Percentiles rank a stretch among this genome's conserved stretches.
Evolutionary conservation across 805 yeast species (phyloP).

Genomic region (Candida schatavii): DNA sequence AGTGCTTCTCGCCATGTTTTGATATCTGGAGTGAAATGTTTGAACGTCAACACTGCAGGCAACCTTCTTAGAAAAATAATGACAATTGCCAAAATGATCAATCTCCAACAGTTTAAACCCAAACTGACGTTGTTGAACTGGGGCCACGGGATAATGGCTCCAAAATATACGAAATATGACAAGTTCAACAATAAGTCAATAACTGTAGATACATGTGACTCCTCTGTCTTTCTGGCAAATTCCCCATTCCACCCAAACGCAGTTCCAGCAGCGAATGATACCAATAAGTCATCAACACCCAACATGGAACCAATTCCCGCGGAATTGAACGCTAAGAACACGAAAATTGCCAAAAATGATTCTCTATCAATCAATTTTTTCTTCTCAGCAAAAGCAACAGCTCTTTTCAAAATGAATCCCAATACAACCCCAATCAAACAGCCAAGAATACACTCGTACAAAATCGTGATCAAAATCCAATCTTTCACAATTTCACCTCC

Average conservation of each 20-base stretch:
- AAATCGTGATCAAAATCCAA: slow-evolving; percentile 72
- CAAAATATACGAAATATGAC: slow-evolving; percentile 85
- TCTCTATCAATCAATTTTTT: slow-evolving; percentile 77
- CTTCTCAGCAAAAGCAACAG: slow-evolving; percentile 71
- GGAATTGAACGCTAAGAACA: slow-evolving; percentile 76
- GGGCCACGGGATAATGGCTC: slow-evolving; percentile 88
- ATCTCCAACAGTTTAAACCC: slow-evolving; percentile 77
- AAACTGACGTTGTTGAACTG: slow-evolving; percentile 59
- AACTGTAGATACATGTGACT: slow-evolving; percentile 84
- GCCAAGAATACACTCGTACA: slow-evolving; percentile 83
- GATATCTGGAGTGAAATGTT: slow-evolving; percentile 81
- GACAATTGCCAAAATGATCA: slow-evolving; percentile 70
- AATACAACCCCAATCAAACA: slow-evolving; percentile 67
- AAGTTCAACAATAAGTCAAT: slow-evolving; percentile 80
- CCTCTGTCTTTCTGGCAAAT: slow-evolving; percentile 79
- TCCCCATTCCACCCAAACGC: slow-evolving; percentile 94
- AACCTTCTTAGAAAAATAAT: slow-evolving; percentile 74
- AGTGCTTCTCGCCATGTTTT: slow-evolving; percentile 92
- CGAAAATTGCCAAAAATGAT: slow-evolving; percentile 80
- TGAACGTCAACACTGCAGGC: slow-evolving; percentile 74
- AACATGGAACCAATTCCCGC: slow-evolving; percentile 87
- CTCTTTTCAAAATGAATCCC: slow-evolving; percentile 68
- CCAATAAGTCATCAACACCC: slow-evolving; percentile 86
- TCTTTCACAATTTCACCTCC: slow-evolving; percentile 70
- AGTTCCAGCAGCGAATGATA: slow-evolving; percentile 89